A percentile compares a stretch with the other conserved stretches of the same genome.
Evolutionary conservation across 208 protist species (phyloP).

Genomic region (Trypanosoma avium): DNA sequence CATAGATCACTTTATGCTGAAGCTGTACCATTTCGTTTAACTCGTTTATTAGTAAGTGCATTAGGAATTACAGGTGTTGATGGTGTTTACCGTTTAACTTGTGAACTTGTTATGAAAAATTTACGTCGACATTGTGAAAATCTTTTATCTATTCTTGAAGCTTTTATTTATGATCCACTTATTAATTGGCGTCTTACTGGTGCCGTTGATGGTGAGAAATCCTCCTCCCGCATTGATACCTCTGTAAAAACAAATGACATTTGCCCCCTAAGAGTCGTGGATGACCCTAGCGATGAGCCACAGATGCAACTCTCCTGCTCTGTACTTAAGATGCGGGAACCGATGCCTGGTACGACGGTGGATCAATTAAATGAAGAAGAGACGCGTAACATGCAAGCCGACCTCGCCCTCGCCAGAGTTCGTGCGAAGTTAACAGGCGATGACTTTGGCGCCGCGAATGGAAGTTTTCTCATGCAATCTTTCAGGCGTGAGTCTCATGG

Average conservation of each 20-base stretch:
- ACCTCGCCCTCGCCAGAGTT: conserved; percentile 81
- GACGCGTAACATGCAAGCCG: conserved; percentile 82
- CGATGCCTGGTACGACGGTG: not conserved
- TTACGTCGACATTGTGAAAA: conserved; percentile 98
- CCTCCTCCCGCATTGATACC: conserved; percentile 4
- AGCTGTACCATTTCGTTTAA: conserved; percentile 99
- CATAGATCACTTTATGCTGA: conserved; percentile 98
- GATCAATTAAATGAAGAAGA: conserved; percentile 53
- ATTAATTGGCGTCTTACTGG: conserved; percentile 98
- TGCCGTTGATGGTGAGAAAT: conserved; percentile 39
- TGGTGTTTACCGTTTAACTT: conserved; percentile 98
- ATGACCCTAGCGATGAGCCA: conserved; percentile 29
- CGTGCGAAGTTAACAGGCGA: conserved; percentile 87
- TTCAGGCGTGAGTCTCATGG: conserved; percentile 35
- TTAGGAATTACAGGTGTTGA: conserved; percentile 99
- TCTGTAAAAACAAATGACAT: not conserved
- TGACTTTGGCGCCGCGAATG: conserved; percentile 76
- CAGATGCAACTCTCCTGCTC: conserved; percentile 80
- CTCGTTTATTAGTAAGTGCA: conserved; percentile 97
- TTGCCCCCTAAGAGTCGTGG: not conserved
- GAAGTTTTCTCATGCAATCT: conserved; percentile 52
- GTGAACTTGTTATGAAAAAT: conserved; percentile 97
- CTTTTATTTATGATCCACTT: conserved; percentile 99
- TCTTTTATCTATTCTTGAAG: conserved; percentile 99
- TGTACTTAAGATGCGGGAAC: conserved; percentile 47